Evolutionary conservation across 352 stramenopile species (phyloP).

Genomic region (Globisporangium spinosum): DNA sequence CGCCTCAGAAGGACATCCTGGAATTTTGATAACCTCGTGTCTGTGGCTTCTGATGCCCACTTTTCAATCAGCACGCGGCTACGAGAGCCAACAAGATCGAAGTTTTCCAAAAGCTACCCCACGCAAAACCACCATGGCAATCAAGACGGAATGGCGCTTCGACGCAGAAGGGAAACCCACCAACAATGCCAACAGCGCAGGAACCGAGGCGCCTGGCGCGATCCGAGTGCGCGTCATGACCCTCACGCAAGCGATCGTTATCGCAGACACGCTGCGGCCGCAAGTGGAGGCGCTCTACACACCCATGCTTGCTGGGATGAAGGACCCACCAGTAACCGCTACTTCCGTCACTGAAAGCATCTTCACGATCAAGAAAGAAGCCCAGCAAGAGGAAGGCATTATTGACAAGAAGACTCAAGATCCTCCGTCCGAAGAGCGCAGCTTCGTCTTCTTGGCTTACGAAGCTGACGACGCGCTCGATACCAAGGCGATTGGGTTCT

Average conservation of each 20-base stretch:
- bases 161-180: not conserved
- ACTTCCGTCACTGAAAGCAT: no score
- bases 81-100: not conserved
- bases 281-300: constrained; percentile 6
- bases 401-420: not conserved
- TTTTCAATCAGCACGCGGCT: not conserved
- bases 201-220: not conserved
- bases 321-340: not conserved
- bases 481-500: not conserved
- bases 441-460: not conserved
- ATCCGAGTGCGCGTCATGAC: not conserved
- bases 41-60: not conserved
- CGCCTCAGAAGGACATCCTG: no score
- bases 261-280: not conserved
- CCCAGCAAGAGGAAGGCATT: not conserved
- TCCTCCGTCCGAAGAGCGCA: not conserved
- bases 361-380: not conserved
- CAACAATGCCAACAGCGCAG: not conserved
- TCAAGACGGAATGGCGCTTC: constrained; percentile 11
- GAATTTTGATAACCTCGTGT: no score
- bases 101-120: not conserved
- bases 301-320: not conserved
- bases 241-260: not conserved
- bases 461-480: not conserved
- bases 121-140: not conserved